A percentile compares a stretch with the other conserved stretches of the same genome.
These are phyloP conservation scores for Ceratocystis eucalypticola DNA, from an alignment of 2,329 filamentous ascomycete species.

Conservation along the genomic window DNA sequence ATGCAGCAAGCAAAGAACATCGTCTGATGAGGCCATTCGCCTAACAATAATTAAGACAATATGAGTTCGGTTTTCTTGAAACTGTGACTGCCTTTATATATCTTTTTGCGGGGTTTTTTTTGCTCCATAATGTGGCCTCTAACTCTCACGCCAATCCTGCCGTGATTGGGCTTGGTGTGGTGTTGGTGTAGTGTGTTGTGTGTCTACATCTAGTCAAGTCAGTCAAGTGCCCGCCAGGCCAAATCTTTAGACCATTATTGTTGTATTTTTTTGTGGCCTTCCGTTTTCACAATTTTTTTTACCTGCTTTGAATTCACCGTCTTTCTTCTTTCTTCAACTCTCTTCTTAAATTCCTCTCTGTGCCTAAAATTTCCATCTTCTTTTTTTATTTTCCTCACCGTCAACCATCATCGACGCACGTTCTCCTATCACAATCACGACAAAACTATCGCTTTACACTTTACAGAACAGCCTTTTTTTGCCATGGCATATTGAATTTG, in stretches of 20 bases:
- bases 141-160: background rate
- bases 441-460: background rate
- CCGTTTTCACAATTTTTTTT: conserved; percentile 4
- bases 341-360: conserved; percentile 10
- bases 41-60: too few species aligned
- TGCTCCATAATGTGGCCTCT: background rate
- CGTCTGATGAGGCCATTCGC: too few species aligned
- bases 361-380: background rate
- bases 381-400: background rate
- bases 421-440: too few species aligned
- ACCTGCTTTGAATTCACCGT: background rate
- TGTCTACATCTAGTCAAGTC: background rate
- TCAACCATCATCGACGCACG: background rate
- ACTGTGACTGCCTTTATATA: too few species aligned
- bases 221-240: background rate
- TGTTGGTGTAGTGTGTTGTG: background rate
- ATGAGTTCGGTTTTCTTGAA: too few species aligned
- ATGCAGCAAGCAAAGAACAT: too few species aligned
- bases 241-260: conserved; percentile 8
- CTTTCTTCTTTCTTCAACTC: conserved; percentile 1
- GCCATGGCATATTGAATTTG: background rate
- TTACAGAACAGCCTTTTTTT: background rate
- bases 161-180: background rate
- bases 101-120: too few species aligned
- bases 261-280: conserved; percentile 5